Base-by-base conservation (phyloP, 345 rosid species). In the Boechera retrofracta region DNA sequence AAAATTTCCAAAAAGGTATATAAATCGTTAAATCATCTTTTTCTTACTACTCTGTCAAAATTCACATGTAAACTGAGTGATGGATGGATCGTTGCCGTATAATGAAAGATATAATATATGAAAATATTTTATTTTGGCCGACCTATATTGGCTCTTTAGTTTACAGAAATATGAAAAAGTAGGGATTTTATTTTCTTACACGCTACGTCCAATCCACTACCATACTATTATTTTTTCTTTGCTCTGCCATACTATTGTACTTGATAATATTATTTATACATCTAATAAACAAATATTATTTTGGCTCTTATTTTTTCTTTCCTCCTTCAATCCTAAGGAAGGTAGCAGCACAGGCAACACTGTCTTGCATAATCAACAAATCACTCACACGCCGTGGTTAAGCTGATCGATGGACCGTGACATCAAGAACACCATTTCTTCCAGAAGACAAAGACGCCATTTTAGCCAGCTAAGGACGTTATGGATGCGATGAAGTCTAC, bases 111-210 rank as follows among this genome's bases (percentile, higher is more conserved):
- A 21, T 21, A 21, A 21, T 21, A 45, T 44, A 32, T 16, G 32
- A 18, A 10, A 16, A 18, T 64, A 29, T 48, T 64, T 54, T 63
- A 52, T 53, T 36, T 36, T 42, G 8, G 47, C 64, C 55, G 69
- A 49, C 60, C 21, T 6, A 24, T 65, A 26, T 74, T 67, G 41
- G 48, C 29, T 44, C 45, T 54, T 41, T 45, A 56, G 58, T 65
- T 74, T 33, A 65, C 56, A 31, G 24, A 47, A 67, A 58, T 75
- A 35, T 16, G 0, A 36, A 47, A 58, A 36, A 9, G 52, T 36
- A 75, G 72, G 60, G 42, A 47, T 57, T 75, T 67, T 56, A 75
- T 75, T 57, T 75, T 74, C 78, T 75, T 75, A 67, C 67, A 75
- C 78, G 73, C 60, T 57, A 75, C 73, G 72, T 57, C 72, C 67